Evolutionary conservation across 495 filamentous ascomycete species (phyloP).

Genomic region (Penicillium odoratum): DNA sequence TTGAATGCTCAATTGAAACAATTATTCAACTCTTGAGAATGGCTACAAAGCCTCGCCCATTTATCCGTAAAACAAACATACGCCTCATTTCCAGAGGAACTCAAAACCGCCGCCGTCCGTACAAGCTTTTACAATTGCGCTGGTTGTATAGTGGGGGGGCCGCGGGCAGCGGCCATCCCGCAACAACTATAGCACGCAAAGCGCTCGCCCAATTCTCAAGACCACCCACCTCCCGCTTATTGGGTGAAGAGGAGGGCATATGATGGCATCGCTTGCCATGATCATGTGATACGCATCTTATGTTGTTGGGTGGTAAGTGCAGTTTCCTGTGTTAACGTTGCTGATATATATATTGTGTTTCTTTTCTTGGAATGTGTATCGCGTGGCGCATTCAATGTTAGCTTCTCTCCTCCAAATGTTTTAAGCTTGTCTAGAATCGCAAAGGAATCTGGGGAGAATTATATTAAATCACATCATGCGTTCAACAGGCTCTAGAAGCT

Average conservation of each 20-base stretch:
- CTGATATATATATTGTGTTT: too few species aligned
- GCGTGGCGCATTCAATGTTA: too few species aligned
- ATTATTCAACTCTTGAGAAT: not conserved
- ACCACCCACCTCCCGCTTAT: slow-evolving; percentile 40
- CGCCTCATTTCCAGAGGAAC: slow-evolving; percentile 11
- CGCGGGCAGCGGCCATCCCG: slow-evolving; percentile 40
- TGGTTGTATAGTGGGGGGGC: slow-evolving; percentile 53
- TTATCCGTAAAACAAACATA: slow-evolving; percentile 9
- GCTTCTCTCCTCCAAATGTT: too few species aligned
- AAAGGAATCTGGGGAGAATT: not conserved
- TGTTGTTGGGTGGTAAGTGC: slow-evolving; percentile 49
- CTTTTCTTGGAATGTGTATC: not conserved
- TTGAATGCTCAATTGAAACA: not conserved
- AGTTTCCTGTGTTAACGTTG: not conserved
- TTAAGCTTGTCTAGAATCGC: too few species aligned
- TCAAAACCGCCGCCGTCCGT: slow-evolving; percentile 22
- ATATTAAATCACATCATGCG: slow-evolving; percentile 49
- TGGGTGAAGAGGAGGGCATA: slow-evolving; percentile 31
- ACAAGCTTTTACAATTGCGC: slow-evolving; percentile 54
- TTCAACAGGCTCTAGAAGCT: slow-evolving; percentile 54
- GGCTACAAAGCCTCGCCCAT: slow-evolving; percentile 16
- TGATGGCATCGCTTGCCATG: slow-evolving; percentile 51
- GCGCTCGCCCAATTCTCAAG: slow-evolving; percentile 48
- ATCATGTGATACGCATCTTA: slow-evolving; percentile 60
- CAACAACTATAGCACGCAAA: slow-evolving; percentile 45